These are phyloP conservation scores for Phytopythium delawarense DNA, from an alignment of 352 stramenopile species.

Conservation along the genomic window DNA sequence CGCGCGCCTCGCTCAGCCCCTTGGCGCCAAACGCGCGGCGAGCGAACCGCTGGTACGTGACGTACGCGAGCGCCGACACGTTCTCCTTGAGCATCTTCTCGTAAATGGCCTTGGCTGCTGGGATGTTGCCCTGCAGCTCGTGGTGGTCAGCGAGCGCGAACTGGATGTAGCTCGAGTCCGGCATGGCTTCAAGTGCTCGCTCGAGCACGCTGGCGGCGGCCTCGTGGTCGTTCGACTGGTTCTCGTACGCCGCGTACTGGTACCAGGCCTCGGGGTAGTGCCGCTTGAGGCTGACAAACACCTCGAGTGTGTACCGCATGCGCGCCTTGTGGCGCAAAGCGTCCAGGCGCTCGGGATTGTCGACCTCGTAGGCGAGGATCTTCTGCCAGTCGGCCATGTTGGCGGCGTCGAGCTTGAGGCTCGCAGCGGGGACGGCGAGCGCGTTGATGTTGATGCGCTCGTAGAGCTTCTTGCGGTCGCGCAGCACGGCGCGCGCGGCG, in stretches of 20 bases:
- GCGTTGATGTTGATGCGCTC: constrained; percentile 72
- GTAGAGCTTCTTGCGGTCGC: constrained; percentile 83
- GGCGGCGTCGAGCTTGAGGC: constrained; percentile 21
- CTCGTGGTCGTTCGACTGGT: constrained; percentile 66
- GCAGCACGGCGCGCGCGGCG: constrained; percentile 64
- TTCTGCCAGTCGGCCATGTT: constrained; percentile 80
- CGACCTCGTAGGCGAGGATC: constrained; percentile 69
- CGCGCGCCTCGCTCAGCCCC: constrained; percentile 66
- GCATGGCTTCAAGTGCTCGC: constrained; percentile 68
- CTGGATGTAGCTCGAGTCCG: constrained; percentile 71
- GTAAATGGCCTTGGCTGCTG: constrained; percentile 72
- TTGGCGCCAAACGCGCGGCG: constrained; percentile 72
- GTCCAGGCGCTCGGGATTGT: constrained; percentile 80
- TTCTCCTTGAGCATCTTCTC: constrained; percentile 76
- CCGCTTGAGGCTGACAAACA: constrained; percentile 73
- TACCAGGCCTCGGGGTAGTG: constrained; percentile 84
- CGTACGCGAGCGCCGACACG: constrained; percentile 71
- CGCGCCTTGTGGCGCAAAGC: constrained; percentile 72
- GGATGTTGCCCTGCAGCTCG: constrained; percentile 63
- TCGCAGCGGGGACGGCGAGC: constrained; percentile 46
- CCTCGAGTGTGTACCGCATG: constrained; percentile 80
- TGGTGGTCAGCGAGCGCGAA: constrained; percentile 84
- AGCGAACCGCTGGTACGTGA: constrained; percentile 84
- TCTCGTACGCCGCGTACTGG: constrained; percentile 82
- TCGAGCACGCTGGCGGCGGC: constrained; percentile 65